phyloP scores from a whole-genome alignment of 176 grass and related monocot species.

The Olyra latifolia region DNA sequence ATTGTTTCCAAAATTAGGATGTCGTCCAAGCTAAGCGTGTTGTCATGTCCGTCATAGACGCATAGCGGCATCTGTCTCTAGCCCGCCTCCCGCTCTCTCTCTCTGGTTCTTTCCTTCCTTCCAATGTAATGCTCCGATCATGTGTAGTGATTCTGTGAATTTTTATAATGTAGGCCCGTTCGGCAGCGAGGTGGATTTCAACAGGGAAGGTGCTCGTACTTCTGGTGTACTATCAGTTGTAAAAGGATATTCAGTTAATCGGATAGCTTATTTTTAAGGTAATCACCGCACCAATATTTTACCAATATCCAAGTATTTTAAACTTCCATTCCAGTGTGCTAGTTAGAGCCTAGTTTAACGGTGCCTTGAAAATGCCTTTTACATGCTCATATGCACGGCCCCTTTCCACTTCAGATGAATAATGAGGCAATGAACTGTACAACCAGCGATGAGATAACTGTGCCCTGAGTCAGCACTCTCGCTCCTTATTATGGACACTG shows the following conservation, averaged over 20 bases:
- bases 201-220: not conserved
- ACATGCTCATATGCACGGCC: not conserved
- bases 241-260: not conserved
- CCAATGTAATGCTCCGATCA: too few species aligned
- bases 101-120: too few species aligned
- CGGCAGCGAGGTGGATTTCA: not conserved
- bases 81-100: too few species aligned
- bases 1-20: too few species aligned
- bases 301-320: not conserved
- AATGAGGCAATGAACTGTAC: not conserved
- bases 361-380: not conserved
- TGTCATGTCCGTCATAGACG: too few species aligned
- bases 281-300: not conserved
- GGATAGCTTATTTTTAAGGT: not conserved
- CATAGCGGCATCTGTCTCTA: too few species aligned
- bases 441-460: not conserved
- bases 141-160: not conserved
- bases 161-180: not conserved
- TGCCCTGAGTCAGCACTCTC: not conserved
- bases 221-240: conserved; percentile 3
- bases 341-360: not conserved
- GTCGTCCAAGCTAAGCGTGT: too few species aligned
- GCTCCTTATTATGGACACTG: not conserved
- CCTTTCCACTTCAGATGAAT: too few species aligned
- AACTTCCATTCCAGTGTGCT: not conserved